phyloP scores from a whole-genome alignment of 1,284 basidiomycete species.

The Quambalaria eucalypti region DNA sequence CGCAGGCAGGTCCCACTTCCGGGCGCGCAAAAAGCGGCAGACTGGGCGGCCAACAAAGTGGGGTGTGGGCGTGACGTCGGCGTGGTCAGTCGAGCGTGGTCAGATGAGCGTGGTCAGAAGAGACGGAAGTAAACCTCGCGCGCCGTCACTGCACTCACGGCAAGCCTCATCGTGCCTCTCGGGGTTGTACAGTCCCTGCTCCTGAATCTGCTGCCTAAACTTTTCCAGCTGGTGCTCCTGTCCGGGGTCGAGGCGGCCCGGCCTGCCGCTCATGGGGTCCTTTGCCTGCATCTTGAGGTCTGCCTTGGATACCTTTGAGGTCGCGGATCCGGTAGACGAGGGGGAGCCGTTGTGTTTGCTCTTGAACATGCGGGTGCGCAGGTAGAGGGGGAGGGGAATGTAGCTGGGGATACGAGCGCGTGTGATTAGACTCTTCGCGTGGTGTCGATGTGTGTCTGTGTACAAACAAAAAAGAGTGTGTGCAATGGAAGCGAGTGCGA shows the following conservation, averaged over 20 bases:
- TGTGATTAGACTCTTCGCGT: no score
- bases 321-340: constrained; percentile 16
- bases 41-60: constrained; percentile 10
- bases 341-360: background rate
- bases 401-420: no score
- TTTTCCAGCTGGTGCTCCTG: constrained; percentile 37
- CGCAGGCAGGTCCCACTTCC: constrained; percentile 77
- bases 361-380: no score
- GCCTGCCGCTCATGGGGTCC: constrained; percentile 19
- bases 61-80: background rate
- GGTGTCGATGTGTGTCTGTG: no score
- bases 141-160: constrained; percentile 8
- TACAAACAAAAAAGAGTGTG: no score
- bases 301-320: constrained; percentile 28
- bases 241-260: constrained; percentile 35
- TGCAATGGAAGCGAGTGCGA: no score
- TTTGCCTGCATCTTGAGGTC: constrained; percentile 10
- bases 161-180: constrained; percentile 44
- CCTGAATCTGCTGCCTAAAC: constrained; percentile 29
- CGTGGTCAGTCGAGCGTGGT: background rate
- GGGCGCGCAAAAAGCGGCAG: constrained; percentile 68
- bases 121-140: no score
- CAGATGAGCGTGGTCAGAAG: no score
- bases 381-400: no score
- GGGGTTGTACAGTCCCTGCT: constrained; percentile 36